Percentiles rank a stretch among this genome's conserved stretches.
phyloP scores from a whole-genome alignment of 225 moss, liverwort and hornwort species.

The Marchantia polymorpha region DNA sequence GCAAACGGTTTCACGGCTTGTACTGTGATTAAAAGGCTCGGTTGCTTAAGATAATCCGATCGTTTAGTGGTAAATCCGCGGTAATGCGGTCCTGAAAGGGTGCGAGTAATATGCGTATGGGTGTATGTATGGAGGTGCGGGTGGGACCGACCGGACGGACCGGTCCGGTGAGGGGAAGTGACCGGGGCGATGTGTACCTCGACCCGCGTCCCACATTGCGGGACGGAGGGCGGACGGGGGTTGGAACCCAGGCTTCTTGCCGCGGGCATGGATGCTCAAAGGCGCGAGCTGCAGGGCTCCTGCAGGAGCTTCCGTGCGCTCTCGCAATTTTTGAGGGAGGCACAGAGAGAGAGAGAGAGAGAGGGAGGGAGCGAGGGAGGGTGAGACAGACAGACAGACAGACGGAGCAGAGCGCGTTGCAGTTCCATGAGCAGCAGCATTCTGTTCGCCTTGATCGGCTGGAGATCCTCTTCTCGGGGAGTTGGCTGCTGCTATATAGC shows the following conservation, averaged over 20 bases:
- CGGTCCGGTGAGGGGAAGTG: background rate
- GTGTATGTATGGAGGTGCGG: no score
- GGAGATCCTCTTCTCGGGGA: background rate
- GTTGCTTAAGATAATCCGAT: no score
- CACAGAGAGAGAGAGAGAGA: background rate
- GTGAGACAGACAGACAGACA: background rate
- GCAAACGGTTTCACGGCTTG: no score
- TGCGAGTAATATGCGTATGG: background rate
- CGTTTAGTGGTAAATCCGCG: no score
- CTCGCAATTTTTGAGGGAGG: no score
- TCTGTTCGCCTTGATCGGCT: background rate
- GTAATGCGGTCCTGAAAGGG: no score
- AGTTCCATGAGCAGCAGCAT: background rate
- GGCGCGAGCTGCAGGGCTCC: constrained; percentile 1
- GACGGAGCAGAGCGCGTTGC: background rate
- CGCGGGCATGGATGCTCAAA: constrained; percentile 6
- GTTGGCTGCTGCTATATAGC: background rate
- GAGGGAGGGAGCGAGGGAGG: background rate
- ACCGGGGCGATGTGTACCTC: background rate
- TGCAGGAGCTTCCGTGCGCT: background rate
- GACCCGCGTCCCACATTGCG: background rate
- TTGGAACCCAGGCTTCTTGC: background rate
- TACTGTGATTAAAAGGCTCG: no score
- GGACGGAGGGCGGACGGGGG: background rate
- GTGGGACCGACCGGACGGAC: constrained; percentile 7